Evolutionary conservation across 495 filamentous ascomycete genomes (phyloP).

Genomic region (Bryoglossum gracile): DNA sequence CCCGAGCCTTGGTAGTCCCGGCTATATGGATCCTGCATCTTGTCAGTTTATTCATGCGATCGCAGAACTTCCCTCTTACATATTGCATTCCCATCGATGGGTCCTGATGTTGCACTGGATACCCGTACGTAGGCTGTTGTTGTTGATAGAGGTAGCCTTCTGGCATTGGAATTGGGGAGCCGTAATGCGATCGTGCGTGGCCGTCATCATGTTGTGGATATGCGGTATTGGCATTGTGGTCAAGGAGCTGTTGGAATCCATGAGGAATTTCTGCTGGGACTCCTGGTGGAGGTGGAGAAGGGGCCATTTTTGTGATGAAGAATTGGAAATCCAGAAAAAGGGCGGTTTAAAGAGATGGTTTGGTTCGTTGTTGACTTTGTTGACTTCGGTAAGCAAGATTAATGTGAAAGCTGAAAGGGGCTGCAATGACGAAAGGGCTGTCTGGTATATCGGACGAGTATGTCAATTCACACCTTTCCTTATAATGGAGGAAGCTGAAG

Average conservation of each 20-base stretch:
- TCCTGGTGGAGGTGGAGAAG: conserved; percentile 36
- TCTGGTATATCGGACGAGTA: no score
- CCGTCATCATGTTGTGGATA: conserved; percentile 26
- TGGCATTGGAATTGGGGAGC: conserved; percentile 23
- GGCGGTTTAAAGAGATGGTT: no score
- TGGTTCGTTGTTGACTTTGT: no score
- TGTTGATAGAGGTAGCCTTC: conserved; percentile 18
- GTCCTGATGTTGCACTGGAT: conserved; percentile 24
- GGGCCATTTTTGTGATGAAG: conserved; percentile 26
- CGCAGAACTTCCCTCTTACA: conserved; percentile 27
- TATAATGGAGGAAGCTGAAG: no score
- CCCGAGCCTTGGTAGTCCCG: conserved; percentile 9
- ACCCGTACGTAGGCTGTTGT: conserved; percentile 23
- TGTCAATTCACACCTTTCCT: no score
- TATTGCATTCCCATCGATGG: conserved; percentile 34
- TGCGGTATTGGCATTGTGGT: conserved; percentile 38
- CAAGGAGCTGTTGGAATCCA: conserved; percentile 39
- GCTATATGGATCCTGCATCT: conserved; percentile 23
- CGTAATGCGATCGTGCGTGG: conserved; percentile 25
- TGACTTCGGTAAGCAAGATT: no score
- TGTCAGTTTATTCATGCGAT: conserved; percentile 13
- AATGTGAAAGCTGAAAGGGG: no score
- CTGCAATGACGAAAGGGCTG: no score
- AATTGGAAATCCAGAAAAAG: no score
- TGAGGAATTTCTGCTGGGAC: conserved; percentile 36